Evolutionary conservation across 169 alveolate genomes (phyloP), one percentile per base, ranked within the genome.

Genomic region (Cryptosporidium felis): DNA sequence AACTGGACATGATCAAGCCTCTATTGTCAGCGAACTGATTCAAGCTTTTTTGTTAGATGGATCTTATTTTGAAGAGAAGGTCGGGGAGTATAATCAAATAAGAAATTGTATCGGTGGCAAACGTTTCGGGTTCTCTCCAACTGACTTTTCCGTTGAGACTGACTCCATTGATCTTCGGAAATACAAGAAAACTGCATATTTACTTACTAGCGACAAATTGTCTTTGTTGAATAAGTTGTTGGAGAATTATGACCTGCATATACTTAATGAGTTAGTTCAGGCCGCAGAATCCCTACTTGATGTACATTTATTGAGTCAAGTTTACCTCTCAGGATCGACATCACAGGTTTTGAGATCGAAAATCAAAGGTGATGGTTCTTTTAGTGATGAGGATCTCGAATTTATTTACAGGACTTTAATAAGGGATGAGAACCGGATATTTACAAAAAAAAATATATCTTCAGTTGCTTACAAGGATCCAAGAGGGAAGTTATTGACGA

Each of bases 261-360:
- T 18, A 46, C 14, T 65, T 3, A 30, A 44, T 14, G 51, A 12
- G 6, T 32, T 56, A 6, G 23, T 28, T 56, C 32, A 2, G 6
- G 26, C 41, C 10, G 34, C 49, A 12, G 26, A 65, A 32, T 21
- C 53, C 4, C 10, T 32, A 18, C 16, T 65, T 28, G 63, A 65
- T 8, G 30, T 8, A 1, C 21, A 44, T 23, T 18, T 45, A 1
- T 3, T 44, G 0, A 34, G 63, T 28, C 59, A 46, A 49, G 30
- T 65, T 12, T 65, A 65, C 16, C 16, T 65, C 32, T 9, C 62
- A 10, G 81, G 81, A 28, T 49, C 81, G 16, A 23, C 49, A 21
- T 26, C 40, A 32, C 61, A 65, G 32, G 45, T 47, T 23, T 2
- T 36, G 30, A 16, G 47, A 44, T 28, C 51, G 14, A 65, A 65